Conservation (phyloP, 768 basidiomycete species). For the Kwoniella pini region DNA sequence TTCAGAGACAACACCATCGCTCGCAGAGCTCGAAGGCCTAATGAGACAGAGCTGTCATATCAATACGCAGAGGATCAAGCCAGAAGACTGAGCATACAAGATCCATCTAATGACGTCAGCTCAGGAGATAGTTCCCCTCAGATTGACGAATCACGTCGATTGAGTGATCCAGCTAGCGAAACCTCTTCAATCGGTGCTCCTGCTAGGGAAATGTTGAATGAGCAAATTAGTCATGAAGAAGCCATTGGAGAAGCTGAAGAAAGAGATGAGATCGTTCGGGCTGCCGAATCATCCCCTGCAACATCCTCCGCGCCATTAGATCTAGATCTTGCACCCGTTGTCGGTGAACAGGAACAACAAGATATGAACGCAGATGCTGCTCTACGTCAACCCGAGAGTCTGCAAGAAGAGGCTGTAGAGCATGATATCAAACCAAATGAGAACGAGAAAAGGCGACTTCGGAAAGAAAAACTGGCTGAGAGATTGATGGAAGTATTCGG, state of each 20-base stretch:
- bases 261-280: conserved; percentile 30
- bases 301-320: neutral
- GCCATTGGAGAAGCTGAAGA: conserved; percentile 29
- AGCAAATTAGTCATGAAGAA: conserved; percentile 34
- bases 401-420: conserved; percentile 30
- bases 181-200: conserved; percentile 1
- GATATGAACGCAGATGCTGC: conserved; percentile 32
- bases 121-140: conserved; percentile 10
- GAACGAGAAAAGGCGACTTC: conserved; percentile 31
- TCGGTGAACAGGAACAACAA: conserved; percentile 14
- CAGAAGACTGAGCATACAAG: conserved; percentile 3
- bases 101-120: neutral
- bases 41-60: conserved; percentile 33
- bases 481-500: conserved; percentile 89
- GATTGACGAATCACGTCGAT: neutral
- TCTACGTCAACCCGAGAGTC: conserved; percentile 23
- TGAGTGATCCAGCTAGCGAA: neutral
- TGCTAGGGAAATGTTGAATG: conserved; percentile 16
- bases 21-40: conserved; percentile 39
- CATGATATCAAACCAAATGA: conserved; percentile 24
- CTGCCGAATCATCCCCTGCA: conserved; percentile 1
- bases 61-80: conserved; percentile 27
- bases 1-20: conserved; percentile 48
- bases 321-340: conserved; percentile 15
- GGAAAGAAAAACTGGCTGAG: conserved; percentile 66